Conservation (phyloP, 148 eudicot species). For the Camellia sinensis region DNA sequence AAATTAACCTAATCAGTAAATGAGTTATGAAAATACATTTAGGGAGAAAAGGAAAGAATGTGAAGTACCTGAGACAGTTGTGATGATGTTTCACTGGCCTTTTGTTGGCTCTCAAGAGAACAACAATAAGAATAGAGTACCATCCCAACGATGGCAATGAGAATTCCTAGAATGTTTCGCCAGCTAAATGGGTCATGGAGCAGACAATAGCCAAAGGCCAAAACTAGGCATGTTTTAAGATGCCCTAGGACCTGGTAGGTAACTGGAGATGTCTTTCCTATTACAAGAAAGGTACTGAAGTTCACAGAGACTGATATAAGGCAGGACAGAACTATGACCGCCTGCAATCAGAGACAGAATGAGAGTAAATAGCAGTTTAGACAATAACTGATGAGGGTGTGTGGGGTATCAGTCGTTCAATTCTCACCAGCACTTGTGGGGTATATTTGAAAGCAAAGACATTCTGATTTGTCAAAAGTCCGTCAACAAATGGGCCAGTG, state of each 20-base stretch:
- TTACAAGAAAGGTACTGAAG: slow-evolving; percentile 92
- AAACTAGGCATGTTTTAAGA: slow-evolving; percentile 87
- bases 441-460: slow-evolving; percentile 91
- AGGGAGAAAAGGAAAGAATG: slow-evolving; percentile 9
- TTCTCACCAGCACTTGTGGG: slow-evolving; percentile 68
- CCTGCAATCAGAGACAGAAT: slow-evolving; percentile 43
- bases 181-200: slow-evolving; percentile 85
- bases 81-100: slow-evolving; percentile 53
- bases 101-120: slow-evolving; percentile 60
- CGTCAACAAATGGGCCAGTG: slow-evolving; percentile 84
- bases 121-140: slow-evolving; percentile 77
- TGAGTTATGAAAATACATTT: neutral
- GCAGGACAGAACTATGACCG: slow-evolving; percentile 80
- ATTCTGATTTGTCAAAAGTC: slow-evolving; percentile 70
- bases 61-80: slow-evolving; percentile 60
- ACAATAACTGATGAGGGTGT: neutral
- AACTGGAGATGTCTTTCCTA: slow-evolving; percentile 96
- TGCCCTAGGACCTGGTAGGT: slow-evolving; percentile 95
- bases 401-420: neutral
- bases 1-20: neutral
- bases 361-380: neutral
- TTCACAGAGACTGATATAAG: slow-evolving; percentile 87
- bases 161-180: slow-evolving; percentile 83
- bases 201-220: slow-evolving; percentile 80
- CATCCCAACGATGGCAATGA: slow-evolving; percentile 81